A percentile compares a stretch with the other conserved stretches of the same genome.
Evolutionary conservation across 305 asterid species (phyloP).

Genomic region (Rubia balearica): DNA sequence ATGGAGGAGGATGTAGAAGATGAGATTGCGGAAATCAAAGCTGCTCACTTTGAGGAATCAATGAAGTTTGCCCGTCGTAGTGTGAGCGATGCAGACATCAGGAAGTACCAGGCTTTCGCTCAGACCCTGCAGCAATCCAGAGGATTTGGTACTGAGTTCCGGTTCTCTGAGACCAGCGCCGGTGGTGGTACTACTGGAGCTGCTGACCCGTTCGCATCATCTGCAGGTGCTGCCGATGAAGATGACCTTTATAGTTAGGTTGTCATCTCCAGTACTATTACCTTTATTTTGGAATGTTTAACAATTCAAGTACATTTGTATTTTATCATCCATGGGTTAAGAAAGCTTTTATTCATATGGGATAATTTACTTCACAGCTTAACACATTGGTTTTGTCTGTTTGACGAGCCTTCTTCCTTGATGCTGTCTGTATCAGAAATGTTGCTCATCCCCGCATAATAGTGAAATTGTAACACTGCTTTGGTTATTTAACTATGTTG

Average conservation of each 20-base stretch:
- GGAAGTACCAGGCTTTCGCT: slow-evolving; percentile 44
- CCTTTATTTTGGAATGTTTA: not conserved
- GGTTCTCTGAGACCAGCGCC: slow-evolving; percentile 28
- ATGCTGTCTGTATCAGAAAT: not conserved
- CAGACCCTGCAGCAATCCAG: slow-evolving; percentile 46
- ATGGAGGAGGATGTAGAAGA: slow-evolving; percentile 20
- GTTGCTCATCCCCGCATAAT: not conserved
- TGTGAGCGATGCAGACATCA: too few species aligned
- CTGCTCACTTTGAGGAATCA: too few species aligned
- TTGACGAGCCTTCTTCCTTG: too few species aligned
- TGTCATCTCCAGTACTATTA: slow-evolving; percentile 1
- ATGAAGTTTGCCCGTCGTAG: too few species aligned
- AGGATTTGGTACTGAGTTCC: slow-evolving; percentile 39
- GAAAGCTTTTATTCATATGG: not conserved
- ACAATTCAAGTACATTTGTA: slow-evolving; percentile 1
- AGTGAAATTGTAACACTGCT: not conserved
- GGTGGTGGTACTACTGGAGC: slow-evolving; percentile 19
- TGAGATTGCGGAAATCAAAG: too few species aligned
- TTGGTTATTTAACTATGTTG: too few species aligned
- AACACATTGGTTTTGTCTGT: slow-evolving; percentile 5
- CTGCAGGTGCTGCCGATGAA: slow-evolving; percentile 40
- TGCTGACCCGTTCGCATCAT: slow-evolving; percentile 27
- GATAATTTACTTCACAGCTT: slow-evolving; percentile 6
- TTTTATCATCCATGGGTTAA: slow-evolving; percentile 9
- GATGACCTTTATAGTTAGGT: slow-evolving; percentile 43